These are phyloP conservation scores for Chytriomyces sp. DNA, from an alignment of 192 early-diverging fungal genomes.

Conservation along the genomic window DNA sequence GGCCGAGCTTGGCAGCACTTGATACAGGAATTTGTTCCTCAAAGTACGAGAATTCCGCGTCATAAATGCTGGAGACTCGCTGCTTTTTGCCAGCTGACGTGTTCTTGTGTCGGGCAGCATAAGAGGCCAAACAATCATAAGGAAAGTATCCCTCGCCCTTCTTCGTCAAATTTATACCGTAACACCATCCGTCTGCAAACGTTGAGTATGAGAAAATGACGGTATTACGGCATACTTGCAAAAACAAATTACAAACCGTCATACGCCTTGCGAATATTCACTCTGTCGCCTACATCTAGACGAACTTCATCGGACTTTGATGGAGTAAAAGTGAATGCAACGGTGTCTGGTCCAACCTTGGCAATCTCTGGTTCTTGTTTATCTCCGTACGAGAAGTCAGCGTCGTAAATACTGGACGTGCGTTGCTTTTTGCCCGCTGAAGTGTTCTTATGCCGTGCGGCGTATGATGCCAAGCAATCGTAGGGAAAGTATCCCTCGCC, in stretches of 20 bases:
- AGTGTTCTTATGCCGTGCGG: background rate
- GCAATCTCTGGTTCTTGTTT: background rate
- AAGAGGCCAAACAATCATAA: constrained; percentile 65
- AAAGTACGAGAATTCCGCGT: background rate
- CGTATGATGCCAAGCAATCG: constrained; percentile 41
- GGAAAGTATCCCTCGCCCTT: constrained; percentile 78
- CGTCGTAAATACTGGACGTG: constrained; percentile 7
- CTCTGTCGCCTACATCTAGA: constrained; percentile 3
- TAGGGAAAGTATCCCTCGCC: constrained; percentile 52
- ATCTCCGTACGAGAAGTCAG: constrained; percentile 7
- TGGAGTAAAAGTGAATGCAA: background rate
- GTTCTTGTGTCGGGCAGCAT: background rate
- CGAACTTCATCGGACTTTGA: background rate
- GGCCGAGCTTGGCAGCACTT: too few species aligned
- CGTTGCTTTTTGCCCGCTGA: background rate
- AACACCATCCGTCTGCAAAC: constrained; percentile 87
- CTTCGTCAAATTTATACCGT: constrained; percentile 76
- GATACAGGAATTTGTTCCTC: too few species aligned
- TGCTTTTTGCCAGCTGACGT: background rate
- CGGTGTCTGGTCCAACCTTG: background rate
- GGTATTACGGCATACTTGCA: too few species aligned
- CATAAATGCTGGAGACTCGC: background rate
- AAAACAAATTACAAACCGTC: background rate
- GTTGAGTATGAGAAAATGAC: too few species aligned
- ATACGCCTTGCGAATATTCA: background rate